Base-by-base conservation (phyloP, 345 rosid genomes). In the Reutealis trisperma region DNA sequence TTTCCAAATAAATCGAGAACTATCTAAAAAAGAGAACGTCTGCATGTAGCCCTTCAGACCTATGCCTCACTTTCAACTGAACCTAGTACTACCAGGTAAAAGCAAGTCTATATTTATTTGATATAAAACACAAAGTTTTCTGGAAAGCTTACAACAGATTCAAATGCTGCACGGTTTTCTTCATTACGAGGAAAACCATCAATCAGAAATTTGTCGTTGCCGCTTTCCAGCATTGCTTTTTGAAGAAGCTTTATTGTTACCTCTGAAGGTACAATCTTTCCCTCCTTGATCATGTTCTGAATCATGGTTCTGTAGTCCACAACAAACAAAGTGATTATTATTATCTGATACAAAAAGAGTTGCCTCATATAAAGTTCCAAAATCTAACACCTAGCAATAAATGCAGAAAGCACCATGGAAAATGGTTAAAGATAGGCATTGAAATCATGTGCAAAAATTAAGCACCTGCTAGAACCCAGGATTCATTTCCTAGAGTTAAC, bases 261-360 rank as follows among this genome's bases (percentile, higher is more conserved):
- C 81, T 73, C 84, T 3, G 84, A 81, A 6, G 84, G 89, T 32
- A 88, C 91, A 70, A 88, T 88, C 83, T 86, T 88, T 14, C 91
- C 91, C 45, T 88, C 89, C 73, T 86, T 88, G 58, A 88, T 88
- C 91, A 88, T 88, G 68, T 81, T 83, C 70, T 88, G 88, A 62
- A 88, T 88, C 91, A 88, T 88, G 75, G 88, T 83, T 73, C 91
- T 86, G 76, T 75, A 79, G 14, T 66, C 21, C 55, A 60, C 51
- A 57, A 6, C 11, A 49, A 72, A 16, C 3, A 58, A 34, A 25
- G 34, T 12, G 11, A 22, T 58, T 58, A n/a, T 71, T 16, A 62
- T 34, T 16, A 54, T 15, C 25, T 16, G 41, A 10, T 15, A 10
- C 30, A 12, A 54, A 64, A 58, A 51, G 34, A 44, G 13, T 44